phyloP scores from a whole-genome alignment of 78 protist genomes.

The Guillardia theta region DNA sequence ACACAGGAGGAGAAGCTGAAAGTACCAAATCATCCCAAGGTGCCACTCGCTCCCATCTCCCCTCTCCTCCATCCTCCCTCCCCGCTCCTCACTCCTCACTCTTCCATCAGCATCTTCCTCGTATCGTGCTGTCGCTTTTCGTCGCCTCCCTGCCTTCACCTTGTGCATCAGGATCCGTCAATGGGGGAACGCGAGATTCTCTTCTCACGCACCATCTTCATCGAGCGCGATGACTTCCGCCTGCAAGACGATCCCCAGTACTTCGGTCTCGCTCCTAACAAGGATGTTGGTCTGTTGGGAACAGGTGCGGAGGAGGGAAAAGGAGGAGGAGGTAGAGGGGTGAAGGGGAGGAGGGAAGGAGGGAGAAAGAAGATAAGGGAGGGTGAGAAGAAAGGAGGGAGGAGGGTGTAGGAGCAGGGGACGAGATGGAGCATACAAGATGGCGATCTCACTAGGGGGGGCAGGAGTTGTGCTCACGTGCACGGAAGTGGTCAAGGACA shows the following conservation, averaged over 20 bases:
- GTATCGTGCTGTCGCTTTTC: background rate
- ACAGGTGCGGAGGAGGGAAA: too few species aligned
- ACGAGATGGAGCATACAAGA: too few species aligned
- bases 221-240: conserved; percentile 1
- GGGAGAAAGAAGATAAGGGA: too few species aligned
- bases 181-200: background rate
- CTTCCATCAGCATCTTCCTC: background rate
- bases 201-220: background rate
- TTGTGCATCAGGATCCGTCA: background rate
- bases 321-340: too few species aligned
- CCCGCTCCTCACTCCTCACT: background rate
- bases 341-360: too few species aligned
- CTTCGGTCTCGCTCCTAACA: conserved; percentile 19
- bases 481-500: background rate
- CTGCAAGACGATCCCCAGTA: background rate
- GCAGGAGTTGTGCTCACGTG: background rate
- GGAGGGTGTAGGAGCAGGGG: too few species aligned
- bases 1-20: too few species aligned
- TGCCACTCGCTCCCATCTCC: background rate
- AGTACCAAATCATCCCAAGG: too few species aligned
- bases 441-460: too few species aligned
- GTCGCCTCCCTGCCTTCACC: background rate
- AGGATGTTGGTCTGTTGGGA: conserved; percentile 31
- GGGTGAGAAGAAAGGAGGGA: too few species aligned
- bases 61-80: background rate